Conservation (phyloP, 495 filamentous ascomycete genomes). For the Talaromyces borbonicus region DNA sequence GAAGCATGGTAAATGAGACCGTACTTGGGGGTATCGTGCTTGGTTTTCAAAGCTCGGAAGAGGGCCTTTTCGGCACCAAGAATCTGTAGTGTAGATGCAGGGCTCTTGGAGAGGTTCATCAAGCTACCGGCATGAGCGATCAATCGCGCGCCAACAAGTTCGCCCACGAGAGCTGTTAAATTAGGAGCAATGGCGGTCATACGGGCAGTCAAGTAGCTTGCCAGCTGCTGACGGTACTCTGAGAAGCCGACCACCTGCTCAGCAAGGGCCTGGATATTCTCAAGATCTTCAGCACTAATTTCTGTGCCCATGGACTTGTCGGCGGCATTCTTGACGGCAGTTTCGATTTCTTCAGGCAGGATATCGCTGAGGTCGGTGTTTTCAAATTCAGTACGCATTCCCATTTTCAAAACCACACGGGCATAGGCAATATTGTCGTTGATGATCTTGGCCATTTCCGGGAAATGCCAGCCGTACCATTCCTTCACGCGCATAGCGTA, state of each 20-base stretch:
- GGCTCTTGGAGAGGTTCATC: conserved; percentile 92
- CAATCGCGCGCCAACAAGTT: conserved; percentile 87
- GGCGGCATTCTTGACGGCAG: conserved; percentile 82
- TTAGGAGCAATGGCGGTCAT: conserved; percentile 98
- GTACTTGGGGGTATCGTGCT: conserved; percentile 98
- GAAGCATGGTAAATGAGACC: conserved; percentile 98
- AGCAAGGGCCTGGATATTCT: conserved; percentile 82
- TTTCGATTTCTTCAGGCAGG: conserved; percentile 92
- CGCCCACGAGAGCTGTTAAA: conserved; percentile 84
- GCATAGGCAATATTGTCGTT: conserved; percentile 97
- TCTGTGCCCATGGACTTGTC: conserved; percentile 98
- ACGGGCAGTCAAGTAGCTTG: conserved; percentile 77
- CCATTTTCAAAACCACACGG: conserved; percentile 74
- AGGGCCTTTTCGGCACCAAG: conserved; percentile 97
- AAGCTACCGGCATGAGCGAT: conserved; percentile 94
- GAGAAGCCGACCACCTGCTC: conserved; percentile 88
- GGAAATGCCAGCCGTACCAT: conserved; percentile 99
- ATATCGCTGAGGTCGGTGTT: conserved; percentile 78
- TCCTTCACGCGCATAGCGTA: conserved; percentile 99
- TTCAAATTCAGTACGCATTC: conserved; percentile 69
- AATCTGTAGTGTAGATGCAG: conserved; percentile 93
- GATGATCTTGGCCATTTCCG: conserved; percentile 90
- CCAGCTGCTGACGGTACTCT: conserved; percentile 80
- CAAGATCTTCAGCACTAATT: conserved; percentile 78
- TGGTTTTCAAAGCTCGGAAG: conserved; percentile 96